Evolutionary conservation across 371 early-diverging fungal species (phyloP).

Genomic region (Umbelopsis sp.): DNA sequence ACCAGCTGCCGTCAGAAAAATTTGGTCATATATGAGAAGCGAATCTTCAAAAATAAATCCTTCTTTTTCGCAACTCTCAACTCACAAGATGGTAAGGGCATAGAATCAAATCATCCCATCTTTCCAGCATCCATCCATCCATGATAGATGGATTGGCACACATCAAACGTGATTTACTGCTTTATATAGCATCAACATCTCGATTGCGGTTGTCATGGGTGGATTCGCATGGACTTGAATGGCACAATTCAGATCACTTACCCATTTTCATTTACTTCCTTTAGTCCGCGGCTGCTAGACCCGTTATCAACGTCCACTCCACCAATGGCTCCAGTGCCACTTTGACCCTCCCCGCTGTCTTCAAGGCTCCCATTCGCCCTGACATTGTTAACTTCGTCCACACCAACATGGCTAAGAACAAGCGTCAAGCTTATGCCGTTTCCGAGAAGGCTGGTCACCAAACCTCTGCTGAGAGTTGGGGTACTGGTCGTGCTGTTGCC

Average conservation of each 20-base stretch:
- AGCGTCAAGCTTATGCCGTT: conserved; percentile 99
- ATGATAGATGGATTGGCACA: not conserved
- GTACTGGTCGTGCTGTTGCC: conserved; percentile 99
- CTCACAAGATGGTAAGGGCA: too few species aligned
- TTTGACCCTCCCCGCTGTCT: conserved; percentile 94
- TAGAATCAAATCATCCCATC: not conserved
- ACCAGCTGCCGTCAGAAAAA: too few species aligned
- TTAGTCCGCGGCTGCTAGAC: conserved; percentile 73
- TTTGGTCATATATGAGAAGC: too few species aligned
- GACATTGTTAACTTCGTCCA: conserved; percentile 98
- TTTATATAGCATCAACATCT: not conserved
- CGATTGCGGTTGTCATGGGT: not conserved
- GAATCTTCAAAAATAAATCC: too few species aligned
- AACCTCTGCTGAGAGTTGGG: conserved; percentile 99
- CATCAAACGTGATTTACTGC: not conserved
- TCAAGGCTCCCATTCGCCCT: conserved; percentile 98
- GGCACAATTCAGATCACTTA: not conserved
- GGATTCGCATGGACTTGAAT: not conserved
- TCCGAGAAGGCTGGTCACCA: conserved; percentile 99
- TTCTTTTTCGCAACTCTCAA: too few species aligned
- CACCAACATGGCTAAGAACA: conserved; percentile 99
- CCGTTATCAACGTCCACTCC: conserved; percentile 91
- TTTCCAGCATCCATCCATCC: not conserved
- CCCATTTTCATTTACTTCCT: not conserved
- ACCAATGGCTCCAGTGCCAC: conserved; percentile 78